Conservation (phyloP, 2,329 filamentous ascomycete genomes). For the Ophiocordyceps camponoti-leonardi region DNA sequence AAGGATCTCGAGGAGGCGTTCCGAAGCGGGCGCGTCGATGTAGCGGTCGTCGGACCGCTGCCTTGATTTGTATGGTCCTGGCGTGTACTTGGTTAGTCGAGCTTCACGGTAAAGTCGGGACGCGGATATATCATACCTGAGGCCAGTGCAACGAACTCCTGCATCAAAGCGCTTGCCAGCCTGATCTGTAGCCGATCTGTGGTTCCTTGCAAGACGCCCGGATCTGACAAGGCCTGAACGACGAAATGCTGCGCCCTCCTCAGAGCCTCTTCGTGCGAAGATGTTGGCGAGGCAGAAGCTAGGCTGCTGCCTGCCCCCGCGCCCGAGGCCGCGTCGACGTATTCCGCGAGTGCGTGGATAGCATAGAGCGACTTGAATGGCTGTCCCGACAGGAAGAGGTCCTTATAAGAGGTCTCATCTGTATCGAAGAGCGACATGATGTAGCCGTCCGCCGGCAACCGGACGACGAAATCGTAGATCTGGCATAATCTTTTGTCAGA, state of each 20-base stretch:
- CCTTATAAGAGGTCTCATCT: slow-evolving; percentile 30
- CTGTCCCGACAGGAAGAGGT: slow-evolving; percentile 51
- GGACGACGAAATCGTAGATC: slow-evolving; percentile 55
- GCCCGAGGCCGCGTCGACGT: slow-evolving; percentile 30
- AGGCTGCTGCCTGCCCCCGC: not conserved
- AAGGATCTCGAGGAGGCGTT: slow-evolving; percentile 10
- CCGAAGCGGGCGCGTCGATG: slow-evolving; percentile 13
- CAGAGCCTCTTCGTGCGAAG: slow-evolving; percentile 6
- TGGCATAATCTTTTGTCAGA: slow-evolving; percentile 11
- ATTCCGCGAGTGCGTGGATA: slow-evolving; percentile 46
- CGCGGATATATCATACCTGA: slow-evolving; percentile 6
- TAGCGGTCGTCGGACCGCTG: not conserved
- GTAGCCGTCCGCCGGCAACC: slow-evolving; percentile 50
- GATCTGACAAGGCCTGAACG: slow-evolving; percentile 42
- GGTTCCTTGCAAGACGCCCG: slow-evolving; percentile 27
- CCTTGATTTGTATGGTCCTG: not conserved
- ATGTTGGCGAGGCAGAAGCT: not conserved
- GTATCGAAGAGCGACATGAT: slow-evolving; percentile 42
- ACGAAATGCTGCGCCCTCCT: slow-evolving; percentile 33
- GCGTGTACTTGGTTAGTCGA: not conserved
- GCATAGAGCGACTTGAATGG: slow-evolving; percentile 63
- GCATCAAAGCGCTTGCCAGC: slow-evolving; percentile 11
- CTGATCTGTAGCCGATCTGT: slow-evolving; percentile 9
- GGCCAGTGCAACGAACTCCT: slow-evolving; percentile 11
- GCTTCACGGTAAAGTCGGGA: not conserved